Evolutionary conservation across 2,329 filamentous ascomycete genomes (phyloP), one percentile per base, ranked within the genome.

Genomic region (Beauveria sp.): DNA sequence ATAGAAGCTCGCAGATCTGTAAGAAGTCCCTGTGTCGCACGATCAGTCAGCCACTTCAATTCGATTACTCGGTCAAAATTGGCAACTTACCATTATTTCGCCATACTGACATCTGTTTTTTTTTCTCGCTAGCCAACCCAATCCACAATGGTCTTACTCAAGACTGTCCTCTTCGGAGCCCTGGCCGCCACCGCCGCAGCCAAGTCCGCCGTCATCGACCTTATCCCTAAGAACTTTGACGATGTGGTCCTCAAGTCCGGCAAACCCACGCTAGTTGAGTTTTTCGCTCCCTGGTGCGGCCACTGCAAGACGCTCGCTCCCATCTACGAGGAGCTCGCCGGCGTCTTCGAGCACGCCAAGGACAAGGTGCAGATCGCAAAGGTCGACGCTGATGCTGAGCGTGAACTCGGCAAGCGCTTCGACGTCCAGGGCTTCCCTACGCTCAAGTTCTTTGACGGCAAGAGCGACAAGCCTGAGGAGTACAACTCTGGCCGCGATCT

Each of bases 221-320:
- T 99, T 64, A 86, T 89, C 63, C 92, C 93, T 61, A 80, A 80
- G 69, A 99, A 97, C 81, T 99, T 99, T 75, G 93, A 97, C 80
- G 79, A 88, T 53, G 82, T 96, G 60, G 91, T 96, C 65, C 82
- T 96, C 63, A 86, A 96, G 74, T 93, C 90, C 51, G 92, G 92
- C 76, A 97, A 96, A 80, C 93, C 94, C 48, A 92, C 94, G 0
- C 87, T 99, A 28, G 92, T 97, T 69, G 92, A 97, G 76, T 99
- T 99, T 84, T 97, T 96, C 72, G 94, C 94, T 40, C 92, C 93
- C 26, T 99, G 94, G 94, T 99, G 94, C 72, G 96, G 94, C 37
- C 94, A 99, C 83, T 99, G 94, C 91, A 97, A 97, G 84, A 96
- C 80, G 71, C 89, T 99, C 40, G 94, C 94, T 18, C 96, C 94